These are phyloP conservation scores for Cladobotryum mycophilum DNA, from an alignment of 2,329 filamentous ascomycete species.

Conservation along the genomic window DNA sequence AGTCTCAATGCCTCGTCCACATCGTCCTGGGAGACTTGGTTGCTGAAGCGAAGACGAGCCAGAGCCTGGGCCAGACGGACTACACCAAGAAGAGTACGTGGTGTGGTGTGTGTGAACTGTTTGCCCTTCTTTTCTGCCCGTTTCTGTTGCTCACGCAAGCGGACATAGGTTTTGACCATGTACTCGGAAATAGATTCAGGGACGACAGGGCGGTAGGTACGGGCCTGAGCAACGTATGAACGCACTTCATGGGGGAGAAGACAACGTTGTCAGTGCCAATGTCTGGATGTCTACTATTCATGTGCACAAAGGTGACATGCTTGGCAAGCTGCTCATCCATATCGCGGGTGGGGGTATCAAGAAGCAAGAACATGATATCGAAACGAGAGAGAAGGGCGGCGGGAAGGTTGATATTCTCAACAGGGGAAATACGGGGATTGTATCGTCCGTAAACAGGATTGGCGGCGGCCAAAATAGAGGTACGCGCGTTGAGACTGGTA, in stretches of 20 bases:
- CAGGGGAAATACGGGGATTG: conserved; percentile 92
- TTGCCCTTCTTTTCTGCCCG: conserved; percentile 85
- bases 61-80: conserved; percentile 91
- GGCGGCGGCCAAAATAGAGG: conserved; percentile 89
- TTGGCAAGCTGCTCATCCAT: conserved; percentile 87
- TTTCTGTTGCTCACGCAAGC: conserved; percentile 86
- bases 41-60: conserved; percentile 82
- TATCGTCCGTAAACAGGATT: conserved; percentile 98
- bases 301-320: conserved; percentile 95
- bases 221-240: conserved; percentile 89
- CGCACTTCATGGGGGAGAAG: conserved; percentile 92
- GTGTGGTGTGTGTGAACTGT: conserved; percentile 89
- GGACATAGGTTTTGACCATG: conserved; percentile 94
- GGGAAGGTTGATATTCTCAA: conserved; percentile 99
- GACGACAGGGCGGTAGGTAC: conserved; percentile 80
- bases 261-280: conserved; percentile 56
- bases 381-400: conserved; percentile 95
- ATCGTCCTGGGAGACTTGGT: conserved; percentile 80
- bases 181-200: conserved; percentile 86
- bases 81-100: conserved; percentile 87
- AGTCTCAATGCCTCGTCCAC: conserved; percentile 91
- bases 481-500: conserved; percentile 85
- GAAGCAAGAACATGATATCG: conserved; percentile 91
- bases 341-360: conserved; percentile 88
- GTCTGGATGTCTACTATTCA: conserved; percentile 90